Evolutionary conservation across 345 rosid species (phyloP).

Genomic region (Gossypioides kirkii): DNA sequence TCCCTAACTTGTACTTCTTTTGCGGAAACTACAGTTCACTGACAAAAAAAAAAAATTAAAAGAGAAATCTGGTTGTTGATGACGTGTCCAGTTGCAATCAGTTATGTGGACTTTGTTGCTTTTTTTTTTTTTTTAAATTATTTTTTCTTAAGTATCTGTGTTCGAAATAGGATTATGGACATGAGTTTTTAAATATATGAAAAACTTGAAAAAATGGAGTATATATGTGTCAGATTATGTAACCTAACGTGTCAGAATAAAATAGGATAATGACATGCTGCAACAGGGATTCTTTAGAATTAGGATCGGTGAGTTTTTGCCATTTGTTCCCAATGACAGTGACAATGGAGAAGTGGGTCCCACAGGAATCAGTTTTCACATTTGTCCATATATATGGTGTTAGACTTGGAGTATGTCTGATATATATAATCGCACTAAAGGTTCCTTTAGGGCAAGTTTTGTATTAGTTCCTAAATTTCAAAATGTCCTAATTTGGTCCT

Average conservation of each 20-base stretch:
- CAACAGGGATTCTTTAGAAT: not conserved
- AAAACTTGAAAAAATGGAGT: too few relatives aligned
- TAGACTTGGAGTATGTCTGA: too few relatives aligned
- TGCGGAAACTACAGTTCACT: not conserved
- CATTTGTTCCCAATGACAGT: not conserved
- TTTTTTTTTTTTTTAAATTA: too few relatives aligned
- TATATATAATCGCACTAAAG: not conserved
- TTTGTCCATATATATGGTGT: not conserved
- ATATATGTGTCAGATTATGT: not conserved
- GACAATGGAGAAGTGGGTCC: not conserved
- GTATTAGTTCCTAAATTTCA: too few relatives aligned
- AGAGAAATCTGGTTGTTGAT: not conserved
- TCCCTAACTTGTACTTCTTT: not conserved
- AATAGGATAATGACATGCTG: not conserved
- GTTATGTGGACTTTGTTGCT: not conserved
- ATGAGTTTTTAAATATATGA: too few relatives aligned
- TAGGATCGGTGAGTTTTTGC: not conserved
- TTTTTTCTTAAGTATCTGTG: too few relatives aligned
- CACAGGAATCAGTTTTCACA: not conserved
- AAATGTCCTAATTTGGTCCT: too few relatives aligned
- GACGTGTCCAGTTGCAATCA: conserved; percentile 11
- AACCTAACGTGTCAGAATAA: too few relatives aligned
- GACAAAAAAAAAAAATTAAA: not conserved
- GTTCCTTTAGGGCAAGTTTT: not conserved
- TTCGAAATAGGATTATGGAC: too few relatives aligned